Conservation (phyloP, 108 stramenopile species). For the Fragilariopsis cylindrus region DNA sequence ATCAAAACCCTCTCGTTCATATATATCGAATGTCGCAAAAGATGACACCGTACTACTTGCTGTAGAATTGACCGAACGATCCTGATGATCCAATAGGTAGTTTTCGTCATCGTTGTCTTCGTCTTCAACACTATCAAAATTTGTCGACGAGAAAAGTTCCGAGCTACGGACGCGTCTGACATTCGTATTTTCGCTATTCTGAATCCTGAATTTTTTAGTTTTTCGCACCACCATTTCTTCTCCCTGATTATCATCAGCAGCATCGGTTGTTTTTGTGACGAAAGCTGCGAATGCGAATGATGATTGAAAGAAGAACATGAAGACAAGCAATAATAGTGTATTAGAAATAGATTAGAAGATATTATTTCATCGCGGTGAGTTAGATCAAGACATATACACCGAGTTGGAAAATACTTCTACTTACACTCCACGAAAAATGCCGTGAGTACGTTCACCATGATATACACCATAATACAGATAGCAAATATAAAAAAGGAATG, state of each 20-base stretch:
- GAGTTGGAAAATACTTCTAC: neutral
- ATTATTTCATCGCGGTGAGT: neutral
- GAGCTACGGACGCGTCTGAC: slow-evolving; percentile 15
- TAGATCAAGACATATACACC: neutral
- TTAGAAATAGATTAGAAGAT: neutral
- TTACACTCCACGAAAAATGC: slow-evolving; percentile 69
- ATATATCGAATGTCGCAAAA: slow-evolving; percentile 48
- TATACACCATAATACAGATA: slow-evolving; percentile 38
- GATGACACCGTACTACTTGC: slow-evolving; percentile 30
- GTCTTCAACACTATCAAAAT: slow-evolving; percentile 1
- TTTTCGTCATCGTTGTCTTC: slow-evolving; percentile 11
- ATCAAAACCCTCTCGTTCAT: slow-evolving; percentile 55
- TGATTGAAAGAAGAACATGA: too few relatives aligned
- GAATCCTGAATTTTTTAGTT: slow-evolving; percentile 6
- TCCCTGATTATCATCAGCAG: slow-evolving; percentile 1
- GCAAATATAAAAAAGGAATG: slow-evolving; percentile 55
- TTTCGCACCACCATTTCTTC: neutral
- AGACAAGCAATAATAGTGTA: neutral
- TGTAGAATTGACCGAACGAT: slow-evolving; percentile 17
- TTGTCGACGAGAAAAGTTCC: neutral
- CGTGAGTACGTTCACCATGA: slow-evolving; percentile 58
- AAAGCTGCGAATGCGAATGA: slow-evolving; percentile 23
- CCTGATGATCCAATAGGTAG: neutral
- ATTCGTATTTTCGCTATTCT: slow-evolving; percentile 20
- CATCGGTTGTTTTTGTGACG: slow-evolving; percentile 44